Evolutionary conservation across 495 filamentous ascomycete genomes (phyloP), one percentile per base, ranked within the genome.

Genomic region (Geopyxis carbonaria): DNA sequence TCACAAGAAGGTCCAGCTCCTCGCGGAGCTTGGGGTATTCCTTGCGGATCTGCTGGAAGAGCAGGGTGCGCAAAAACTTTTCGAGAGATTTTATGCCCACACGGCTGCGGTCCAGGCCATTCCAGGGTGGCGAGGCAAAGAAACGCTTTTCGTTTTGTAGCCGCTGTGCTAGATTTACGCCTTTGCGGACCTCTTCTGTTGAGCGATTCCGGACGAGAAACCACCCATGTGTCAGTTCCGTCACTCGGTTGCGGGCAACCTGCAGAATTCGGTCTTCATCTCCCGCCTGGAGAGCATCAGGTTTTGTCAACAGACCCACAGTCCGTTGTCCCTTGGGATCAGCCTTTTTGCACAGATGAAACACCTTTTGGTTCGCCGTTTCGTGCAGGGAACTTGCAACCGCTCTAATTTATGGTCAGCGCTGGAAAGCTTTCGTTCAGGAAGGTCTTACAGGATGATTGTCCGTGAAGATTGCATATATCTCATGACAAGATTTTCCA

Each of bases 191-290:
- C 18, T 70, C 64, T 14, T 59, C 44, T n/a, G 61, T 59, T 2
- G 57, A 58, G 10, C 60, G 65, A 36, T 73, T 75, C 7, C 56
- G 59, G 0, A 74, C 62, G 6, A 67, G 55, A 42, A 61, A 69
- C 60, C 65, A 73, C 9, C 69, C 67, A 22, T 68, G 61, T 2
- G 50, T 61, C 6, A 68, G 53, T 18, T 54, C 27, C 2, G 56
- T 53, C 25, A 58, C 44, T 35, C 46, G 45, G 36, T 59, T 59
- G 23, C 51, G 25, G 8, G 54, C 55, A 16, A 58, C 50, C 13
- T 50, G 31, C 0, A 62, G 50, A 19, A 60, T 41, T 25, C 46
- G 20, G 9, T 50, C 34, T 37, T 65, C 59, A 28, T 60, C 57
- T 24, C 57, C 61, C 31, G 54, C 40, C 14, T 66, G 55, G 11